Base-by-base conservation (phyloP, 192 early-diverging fungal species). In the Coemansia sp. region DNA sequence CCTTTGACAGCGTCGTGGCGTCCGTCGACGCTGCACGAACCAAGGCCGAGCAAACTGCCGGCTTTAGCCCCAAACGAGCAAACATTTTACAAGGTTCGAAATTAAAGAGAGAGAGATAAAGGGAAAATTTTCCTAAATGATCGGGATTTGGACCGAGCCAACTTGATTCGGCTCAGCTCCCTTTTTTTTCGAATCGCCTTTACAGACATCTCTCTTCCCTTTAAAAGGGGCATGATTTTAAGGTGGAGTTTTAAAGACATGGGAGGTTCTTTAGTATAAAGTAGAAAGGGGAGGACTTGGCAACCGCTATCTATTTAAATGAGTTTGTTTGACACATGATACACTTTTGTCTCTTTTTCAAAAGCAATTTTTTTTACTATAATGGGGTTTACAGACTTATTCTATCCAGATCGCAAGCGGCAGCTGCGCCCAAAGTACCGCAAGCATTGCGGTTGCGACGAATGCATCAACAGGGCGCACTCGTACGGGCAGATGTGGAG, bases 401-500 rank as follows among this genome's bases (percentile, higher is more conserved):
- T 76, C 47, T 76, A 76, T 20, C 72, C 72, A 4, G 48, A 68
- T 48, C 60, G 65, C 37, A 56, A 60, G 49, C 40, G 58, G 17
- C 42, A 67, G 40, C 57, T 60, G 11, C 56, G 39, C 1, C 71
- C 71, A 7, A 56, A 64, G 15, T 75, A 68, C 60, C 60, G 61
- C 52, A 60, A 68, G 16, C 61, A 62, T 53, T 75, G 71, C 40
- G 56, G 48, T 52, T 75, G 71, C 57, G 48, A 56, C 53, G 65
- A 68, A 26, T 75, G 71, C 44, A 17, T 68, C 3, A 17, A 43
- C 0, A 51, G 61, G 4, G 5, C 43, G 14, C 61, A 63, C 31
- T 53, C 28, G 9, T 75, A 75, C 58, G 71, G 71, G 37, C 43
- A 75, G 21, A 38, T 53, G 37, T 75, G 71, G 71, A 45, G 71